These are phyloP conservation scores for Pseudogymnoascus verrucosus DNA, from an alignment of 2,329 filamentous ascomycete species.

Conservation along the genomic window DNA sequence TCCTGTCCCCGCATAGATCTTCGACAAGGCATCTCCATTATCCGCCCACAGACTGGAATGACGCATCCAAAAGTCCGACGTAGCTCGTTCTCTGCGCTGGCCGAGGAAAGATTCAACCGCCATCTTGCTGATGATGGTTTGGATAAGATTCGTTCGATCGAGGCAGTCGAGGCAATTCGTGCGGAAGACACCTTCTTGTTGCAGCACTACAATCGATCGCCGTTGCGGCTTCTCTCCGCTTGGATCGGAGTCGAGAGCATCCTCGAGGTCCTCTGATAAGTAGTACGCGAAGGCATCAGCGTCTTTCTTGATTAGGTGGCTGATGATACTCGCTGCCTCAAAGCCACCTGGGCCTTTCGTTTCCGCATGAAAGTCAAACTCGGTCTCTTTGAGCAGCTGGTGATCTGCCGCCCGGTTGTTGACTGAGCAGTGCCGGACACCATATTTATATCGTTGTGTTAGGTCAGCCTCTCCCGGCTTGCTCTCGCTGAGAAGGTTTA, in stretches of 20 bases:
- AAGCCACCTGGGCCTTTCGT: slow-evolving; percentile 81
- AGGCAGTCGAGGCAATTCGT: slow-evolving; percentile 96
- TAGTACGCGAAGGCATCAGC: slow-evolving; percentile 91
- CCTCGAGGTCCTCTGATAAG: slow-evolving; percentile 60
- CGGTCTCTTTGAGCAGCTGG: slow-evolving; percentile 68
- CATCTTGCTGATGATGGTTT: slow-evolving; percentile 93
- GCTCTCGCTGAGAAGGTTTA: slow-evolving; percentile 86
- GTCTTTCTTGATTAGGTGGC: slow-evolving; percentile 66
- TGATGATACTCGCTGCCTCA: slow-evolving; percentile 81
- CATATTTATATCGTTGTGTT: slow-evolving; percentile 68
- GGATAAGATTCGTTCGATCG: slow-evolving; percentile 90
- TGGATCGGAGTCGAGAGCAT: slow-evolving; percentile 26
- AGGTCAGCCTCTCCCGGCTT: slow-evolving; percentile 83
- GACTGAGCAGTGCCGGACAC: slow-evolving; percentile 67
- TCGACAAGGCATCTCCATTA: slow-evolving; percentile 87
- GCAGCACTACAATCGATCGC: slow-evolving; percentile 60
- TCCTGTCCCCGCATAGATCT: slow-evolving; percentile 93
- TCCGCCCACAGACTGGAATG: slow-evolving; percentile 96
- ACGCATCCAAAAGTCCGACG: slow-evolving; percentile 79
- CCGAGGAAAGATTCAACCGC: slow-evolving; percentile 75
- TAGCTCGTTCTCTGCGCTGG: slow-evolving; percentile 61
- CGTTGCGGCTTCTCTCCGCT: slow-evolving; percentile 31
- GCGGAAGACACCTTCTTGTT: slow-evolving; percentile 91
- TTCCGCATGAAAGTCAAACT: slow-evolving; percentile 95
- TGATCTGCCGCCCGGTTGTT: slow-evolving; percentile 55